Conservation (phyloP, 306 rosid genomes). For the Geum urbanum region DNA sequence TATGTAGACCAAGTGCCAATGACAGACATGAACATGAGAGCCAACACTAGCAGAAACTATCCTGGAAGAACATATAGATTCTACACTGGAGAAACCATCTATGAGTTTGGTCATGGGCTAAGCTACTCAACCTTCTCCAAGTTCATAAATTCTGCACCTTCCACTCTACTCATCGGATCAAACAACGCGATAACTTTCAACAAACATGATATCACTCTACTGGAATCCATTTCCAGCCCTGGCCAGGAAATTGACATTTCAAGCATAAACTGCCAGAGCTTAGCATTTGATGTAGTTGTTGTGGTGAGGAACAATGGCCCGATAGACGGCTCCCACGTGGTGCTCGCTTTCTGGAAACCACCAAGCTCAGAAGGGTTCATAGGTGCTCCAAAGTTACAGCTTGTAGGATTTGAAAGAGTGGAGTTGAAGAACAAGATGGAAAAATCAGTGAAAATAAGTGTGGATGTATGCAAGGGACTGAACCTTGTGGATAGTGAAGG, state of each 20-base stretch:
- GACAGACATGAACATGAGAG: constrained; percentile 83
- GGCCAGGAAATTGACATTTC: constrained; percentile 40
- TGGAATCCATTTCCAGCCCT: neutral
- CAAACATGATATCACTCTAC: constrained; percentile 10
- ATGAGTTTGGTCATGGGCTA: constrained; percentile 63
- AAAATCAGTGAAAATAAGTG: constrained; percentile 29
- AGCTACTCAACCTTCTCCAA: constrained; percentile 56
- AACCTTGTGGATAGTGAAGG: constrained; percentile 56
- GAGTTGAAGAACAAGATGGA: constrained; percentile 32
- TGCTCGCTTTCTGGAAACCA: constrained; percentile 54
- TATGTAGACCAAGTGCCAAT: constrained; percentile 61
- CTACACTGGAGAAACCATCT: constrained; percentile 49
- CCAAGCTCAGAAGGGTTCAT: constrained; percentile 15
- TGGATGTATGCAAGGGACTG: constrained; percentile 44
- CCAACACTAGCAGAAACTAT: constrained; percentile 45
- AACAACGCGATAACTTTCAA: constrained; percentile 19
- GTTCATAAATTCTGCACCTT: constrained; percentile 42
- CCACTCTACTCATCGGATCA: constrained; percentile 35
- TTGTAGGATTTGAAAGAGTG: constrained; percentile 52
- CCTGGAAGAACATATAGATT: constrained; percentile 75
- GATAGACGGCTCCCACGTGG: constrained; percentile 42
- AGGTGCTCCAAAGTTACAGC: constrained; percentile 45
- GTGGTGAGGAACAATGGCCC: constrained; percentile 57
- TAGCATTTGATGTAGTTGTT: constrained; percentile 32
- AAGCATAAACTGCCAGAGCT: constrained; percentile 33